Evolutionary conservation across 768 basidiomycete genomes (phyloP).

Genomic region (Russula olivacea): DNA sequence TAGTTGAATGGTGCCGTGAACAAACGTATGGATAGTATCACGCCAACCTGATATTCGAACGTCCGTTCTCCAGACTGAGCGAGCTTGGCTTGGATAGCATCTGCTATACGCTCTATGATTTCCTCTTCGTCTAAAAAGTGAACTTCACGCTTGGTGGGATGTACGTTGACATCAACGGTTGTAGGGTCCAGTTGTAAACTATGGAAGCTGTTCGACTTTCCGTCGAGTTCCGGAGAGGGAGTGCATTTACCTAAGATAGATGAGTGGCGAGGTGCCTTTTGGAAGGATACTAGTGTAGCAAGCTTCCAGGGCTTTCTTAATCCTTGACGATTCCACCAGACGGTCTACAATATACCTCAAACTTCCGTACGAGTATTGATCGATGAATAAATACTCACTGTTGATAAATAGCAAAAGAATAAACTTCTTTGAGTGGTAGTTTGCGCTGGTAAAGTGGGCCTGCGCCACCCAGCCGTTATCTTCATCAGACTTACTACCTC

Average conservation of each 20-base stretch:
- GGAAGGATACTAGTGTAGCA: constrained; percentile 82
- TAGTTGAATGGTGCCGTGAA: background rate
- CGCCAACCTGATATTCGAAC: constrained; percentile 64
- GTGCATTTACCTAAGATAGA: constrained; percentile 79
- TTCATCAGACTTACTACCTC: constrained; percentile 30
- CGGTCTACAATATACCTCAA: constrained; percentile 54
- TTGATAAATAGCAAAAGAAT: constrained; percentile 92
- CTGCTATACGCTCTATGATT: constrained; percentile 72
- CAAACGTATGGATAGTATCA: background rate
- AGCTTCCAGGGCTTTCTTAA: constrained; percentile 82
- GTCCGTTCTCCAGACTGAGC: constrained; percentile 33
- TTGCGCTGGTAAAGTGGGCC: constrained; percentile 76
- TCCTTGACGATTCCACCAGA: constrained; percentile 79
- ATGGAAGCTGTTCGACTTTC: constrained; percentile 1
- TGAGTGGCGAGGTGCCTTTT: constrained; percentile 83
- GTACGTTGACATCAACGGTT: constrained; percentile 94
- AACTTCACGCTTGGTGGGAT: constrained; percentile 96
- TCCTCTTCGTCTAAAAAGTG: constrained; percentile 89
- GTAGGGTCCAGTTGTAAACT: constrained; percentile 81
- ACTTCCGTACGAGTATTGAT: no score
- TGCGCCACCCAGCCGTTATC: constrained; percentile 58
- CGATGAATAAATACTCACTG: constrained; percentile 44
- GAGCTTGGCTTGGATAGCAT: constrained; percentile 68
- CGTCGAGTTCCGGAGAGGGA: background rate
- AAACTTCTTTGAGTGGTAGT: constrained; percentile 84